Base-by-base conservation (phyloP, 306 rosid species). In the Delonix regia region DNA sequence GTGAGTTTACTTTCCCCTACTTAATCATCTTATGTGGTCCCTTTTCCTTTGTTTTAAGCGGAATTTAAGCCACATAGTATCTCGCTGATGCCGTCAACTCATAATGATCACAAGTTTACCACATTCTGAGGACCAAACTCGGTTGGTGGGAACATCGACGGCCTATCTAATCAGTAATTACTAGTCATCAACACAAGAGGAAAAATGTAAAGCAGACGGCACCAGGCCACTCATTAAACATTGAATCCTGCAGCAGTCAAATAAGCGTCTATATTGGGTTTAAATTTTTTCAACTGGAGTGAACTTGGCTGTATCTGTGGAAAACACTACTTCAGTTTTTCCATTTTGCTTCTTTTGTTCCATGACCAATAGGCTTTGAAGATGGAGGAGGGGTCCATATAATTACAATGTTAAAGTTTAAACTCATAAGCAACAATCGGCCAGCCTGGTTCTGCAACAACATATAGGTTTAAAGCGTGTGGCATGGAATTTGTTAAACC, bases 391-490 rank as follows among this genome's bases (percentile, higher is more conserved):
- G 63, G 71, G 77, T 13, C 81, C 42, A 66, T 53, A 77, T 44
- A 66, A 64, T 41, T 45, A 73, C 47, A 69, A 74, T 52, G 69
- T 49, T 45, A 48, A 33, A 61, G n/a, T n/a, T n/a, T n/a, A n/a
- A n/a, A n/a, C n/a, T n/a, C n/a, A n/a, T n/a, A n/a, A n/a, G 78
- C 55, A 79, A 70, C 87, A 74, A 75, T 70, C 38, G 63, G 73
- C 62, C 80, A 69, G 60, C 71, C 84, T 74, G 80, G 83, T 72
- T 76, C 61, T 62, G 55, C 78, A 44, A 62, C 56, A 48, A 51
- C 42, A 5, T 47, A 48, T 15, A 39, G 41, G 53, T 71, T 59
- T 61, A 41, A 69, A 41, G 59, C 21, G 41, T 76, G 18, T 51
- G 57, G 59, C 45, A 79, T 79, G 78, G 66, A 74, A 52, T 68